Evolutionary conservation across 225 moss, liverwort and hornwort genomes (phyloP), one percentile per base, ranked within the genome.

Genomic region (Asterella californica): DNA sequence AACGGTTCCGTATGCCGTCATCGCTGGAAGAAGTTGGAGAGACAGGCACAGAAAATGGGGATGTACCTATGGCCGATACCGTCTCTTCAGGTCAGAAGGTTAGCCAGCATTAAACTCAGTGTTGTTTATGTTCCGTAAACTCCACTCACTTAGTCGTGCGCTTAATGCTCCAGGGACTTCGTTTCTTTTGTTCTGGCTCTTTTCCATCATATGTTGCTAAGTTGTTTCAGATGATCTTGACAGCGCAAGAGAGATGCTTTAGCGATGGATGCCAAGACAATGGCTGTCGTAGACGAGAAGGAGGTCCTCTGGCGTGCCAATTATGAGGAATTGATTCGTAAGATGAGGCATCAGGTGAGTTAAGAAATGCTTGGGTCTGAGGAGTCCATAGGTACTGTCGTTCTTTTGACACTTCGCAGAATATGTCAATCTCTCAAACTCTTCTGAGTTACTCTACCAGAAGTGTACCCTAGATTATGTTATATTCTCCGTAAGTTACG

Each of bases 281-380:
- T 93, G 89, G 94, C 92, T 65, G 78, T 86, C 12, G 88, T 97
- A 34, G 97, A 92, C 66, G 94, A 93, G 82, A 97, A 94, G 57
- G 97, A 97, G 81, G 89, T 93, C n/a, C 70, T 94, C 68, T 97
- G 97, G 97, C 90, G 94, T 69, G 90, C 91, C 17, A 92, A 93
- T 82, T 89, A 85, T 82, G 97, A 94, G 75, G 93, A 94, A 70
- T 87, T 93, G 27, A 82, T 97, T 75, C 91, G 92, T 70, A 94
- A 87, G 71, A 84, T 97, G 49, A 84, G 93, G 79, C 94, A 93
- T 78, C 90, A 93, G 93, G 94, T 94, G 79, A 81, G 34, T 32
- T 74, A 9, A 70, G 9, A 10, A 29, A 54, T 18, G 75, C 1
- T 18, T 55, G 32, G 12, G 10, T 55, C 49, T 74, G 2, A 1